Evolutionary conservation across 192 early-diverging fungal species (phyloP).

Genomic region (Umbelopsis vinacea): DNA sequence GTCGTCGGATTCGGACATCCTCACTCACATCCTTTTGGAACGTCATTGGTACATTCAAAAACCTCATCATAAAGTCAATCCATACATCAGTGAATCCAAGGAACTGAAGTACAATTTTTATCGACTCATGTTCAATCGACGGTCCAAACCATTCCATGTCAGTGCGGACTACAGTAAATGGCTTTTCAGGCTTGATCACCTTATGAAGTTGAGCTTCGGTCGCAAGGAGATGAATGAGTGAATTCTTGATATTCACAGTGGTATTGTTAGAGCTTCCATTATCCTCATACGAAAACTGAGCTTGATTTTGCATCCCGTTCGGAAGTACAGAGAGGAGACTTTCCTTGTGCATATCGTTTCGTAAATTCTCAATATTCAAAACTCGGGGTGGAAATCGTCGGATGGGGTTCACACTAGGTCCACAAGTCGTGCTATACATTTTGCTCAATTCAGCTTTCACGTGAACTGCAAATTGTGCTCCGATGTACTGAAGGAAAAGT

Average conservation of each 20-base stretch:
- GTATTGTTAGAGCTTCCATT: neutral
- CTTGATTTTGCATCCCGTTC: neutral
- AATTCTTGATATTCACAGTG: constrained; percentile 25
- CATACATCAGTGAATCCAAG: constrained; percentile 22
- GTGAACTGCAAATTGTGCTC: constrained; percentile 32
- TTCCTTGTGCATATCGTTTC: neutral
- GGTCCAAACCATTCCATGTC: constrained; percentile 40
- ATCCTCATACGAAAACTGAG: neutral
- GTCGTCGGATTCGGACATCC: constrained; percentile 7
- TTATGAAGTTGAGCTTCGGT: constrained; percentile 26
- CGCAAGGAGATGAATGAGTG: constrained; percentile 18
- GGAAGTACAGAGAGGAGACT: constrained; percentile 12
- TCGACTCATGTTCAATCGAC: constrained; percentile 27
- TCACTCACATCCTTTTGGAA: constrained; percentile 2
- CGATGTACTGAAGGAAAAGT: constrained; percentile 31
- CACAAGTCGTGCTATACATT: neutral
- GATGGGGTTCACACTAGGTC: no score
- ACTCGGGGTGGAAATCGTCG: no score
- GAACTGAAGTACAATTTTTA: constrained; percentile 13
- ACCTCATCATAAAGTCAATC: constrained; percentile 21
- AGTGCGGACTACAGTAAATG: constrained; percentile 34
- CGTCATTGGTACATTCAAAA: constrained; percentile 19
- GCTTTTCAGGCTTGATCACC: constrained; percentile 1
- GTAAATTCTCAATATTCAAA: neutral
- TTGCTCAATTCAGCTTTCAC: constrained; percentile 6